A percentile compares a stretch with the other conserved stretches of the same genome.
Conservation (phyloP, 2,329 filamentous ascomycete genomes). For the Aspergillus spinulosporus region DNA sequence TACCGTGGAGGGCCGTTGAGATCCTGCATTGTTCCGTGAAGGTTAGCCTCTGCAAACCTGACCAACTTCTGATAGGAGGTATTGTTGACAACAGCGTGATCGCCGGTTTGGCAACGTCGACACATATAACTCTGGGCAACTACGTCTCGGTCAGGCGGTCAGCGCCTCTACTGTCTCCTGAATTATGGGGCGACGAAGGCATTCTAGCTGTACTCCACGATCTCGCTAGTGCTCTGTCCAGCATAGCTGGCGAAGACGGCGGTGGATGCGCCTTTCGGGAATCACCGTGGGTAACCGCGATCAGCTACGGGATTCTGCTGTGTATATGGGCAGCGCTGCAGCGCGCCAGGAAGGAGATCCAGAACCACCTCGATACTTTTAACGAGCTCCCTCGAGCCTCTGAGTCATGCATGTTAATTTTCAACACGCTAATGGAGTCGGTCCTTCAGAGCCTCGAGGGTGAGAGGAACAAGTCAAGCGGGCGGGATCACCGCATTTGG, state of each 20-base stretch:
- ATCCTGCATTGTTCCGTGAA: slow-evolving; percentile 29
- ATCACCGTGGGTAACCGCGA: slow-evolving; percentile 33
- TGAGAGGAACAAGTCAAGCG: neutral
- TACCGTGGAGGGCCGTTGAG: slow-evolving; percentile 22
- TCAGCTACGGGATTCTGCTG: slow-evolving; percentile 32
- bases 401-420: slow-evolving; percentile 27
- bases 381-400: slow-evolving; percentile 21
- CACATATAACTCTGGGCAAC: slow-evolving; percentile 26
- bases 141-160: neutral
- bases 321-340: slow-evolving; percentile 33
- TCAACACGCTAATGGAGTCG: slow-evolving; percentile 27
- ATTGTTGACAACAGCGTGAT: slow-evolving; percentile 37
- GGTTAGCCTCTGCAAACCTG: slow-evolving; percentile 34
- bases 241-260: neutral
- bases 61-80: slow-evolving; percentile 37
- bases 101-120: slow-evolving; percentile 34
- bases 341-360: slow-evolving; percentile 30
- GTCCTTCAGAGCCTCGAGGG: fast-evolving
- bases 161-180: neutral
- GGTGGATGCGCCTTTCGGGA: slow-evolving; percentile 28
- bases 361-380: slow-evolving; percentile 18
- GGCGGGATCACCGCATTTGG: neutral
- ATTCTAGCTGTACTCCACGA: neutral
- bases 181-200: neutral
- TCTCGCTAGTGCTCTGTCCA: neutral